Evolutionary conservation across 495 filamentous ascomycete species (phyloP).

Genomic region (Penicillium longicatenatum): DNA sequence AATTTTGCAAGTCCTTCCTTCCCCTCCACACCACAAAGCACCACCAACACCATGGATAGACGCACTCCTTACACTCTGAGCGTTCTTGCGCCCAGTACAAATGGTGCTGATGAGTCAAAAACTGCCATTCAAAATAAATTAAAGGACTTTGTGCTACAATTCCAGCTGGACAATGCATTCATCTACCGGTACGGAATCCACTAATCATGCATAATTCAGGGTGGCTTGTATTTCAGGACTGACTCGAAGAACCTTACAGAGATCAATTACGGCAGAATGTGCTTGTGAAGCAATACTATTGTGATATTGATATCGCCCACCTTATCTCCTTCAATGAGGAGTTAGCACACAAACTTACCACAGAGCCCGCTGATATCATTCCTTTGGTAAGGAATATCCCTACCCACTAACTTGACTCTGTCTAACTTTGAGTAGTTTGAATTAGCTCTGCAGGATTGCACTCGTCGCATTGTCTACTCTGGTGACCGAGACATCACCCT

Average conservation of each 20-base stretch:
- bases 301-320: slow-evolving; percentile 96
- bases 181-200: slow-evolving; percentile 74
- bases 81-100: slow-evolving; percentile 69
- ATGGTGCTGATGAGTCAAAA: slow-evolving; percentile 61
- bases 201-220: slow-evolving; percentile 9
- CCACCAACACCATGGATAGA: slow-evolving; percentile 69
- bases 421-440: slow-evolving; percentile 71
- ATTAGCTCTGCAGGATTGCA: slow-evolving; percentile 83
- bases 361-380: slow-evolving; percentile 89
- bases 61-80: slow-evolving; percentile 82
- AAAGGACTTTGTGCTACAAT: slow-evolving; percentile 86
- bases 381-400: slow-evolving; percentile 65
- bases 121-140: slow-evolving; percentile 57
- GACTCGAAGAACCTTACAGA: slow-evolving; percentile 49
- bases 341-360: slow-evolving; percentile 85
- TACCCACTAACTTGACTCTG: not conserved
- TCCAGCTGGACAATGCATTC: slow-evolving; percentile 93
- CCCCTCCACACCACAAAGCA: slow-evolving; percentile 22
- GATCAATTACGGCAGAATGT: slow-evolving; percentile 97
- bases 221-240: slow-evolving; percentile 3
- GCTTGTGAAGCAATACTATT: slow-evolving; percentile 91
- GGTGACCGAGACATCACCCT: slow-evolving; percentile 66
- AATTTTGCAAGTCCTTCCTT: slow-evolving; percentile 13
- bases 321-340: slow-evolving; percentile 97
- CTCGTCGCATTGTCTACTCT: slow-evolving; percentile 83